Percentiles rank a stretch among this genome's conserved stretches.
These are phyloP conservation scores for Calcarisporium arbuscula DNA, from an alignment of 2,329 filamentous ascomycete species.

Conservation along the genomic window DNA sequence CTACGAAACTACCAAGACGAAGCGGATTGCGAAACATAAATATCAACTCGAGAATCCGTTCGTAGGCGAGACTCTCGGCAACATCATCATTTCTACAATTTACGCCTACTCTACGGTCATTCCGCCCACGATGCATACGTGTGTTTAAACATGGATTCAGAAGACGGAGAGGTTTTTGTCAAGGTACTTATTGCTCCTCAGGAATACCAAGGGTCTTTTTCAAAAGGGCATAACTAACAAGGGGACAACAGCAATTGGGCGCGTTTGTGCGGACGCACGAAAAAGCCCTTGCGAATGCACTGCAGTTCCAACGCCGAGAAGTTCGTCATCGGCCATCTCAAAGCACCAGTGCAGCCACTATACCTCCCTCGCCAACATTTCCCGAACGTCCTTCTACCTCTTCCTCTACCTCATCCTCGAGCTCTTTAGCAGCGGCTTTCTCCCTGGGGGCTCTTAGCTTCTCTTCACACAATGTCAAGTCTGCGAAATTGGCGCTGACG, in stretches of 20 bases:
- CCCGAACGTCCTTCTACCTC: slow-evolving; percentile 59
- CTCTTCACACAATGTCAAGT: slow-evolving; percentile 77
- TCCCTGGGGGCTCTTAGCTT: slow-evolving; percentile 83
- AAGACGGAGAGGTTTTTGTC: slow-evolving; percentile 85
- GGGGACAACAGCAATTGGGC: slow-evolving; percentile 75
- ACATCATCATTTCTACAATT: too few relatives aligned
- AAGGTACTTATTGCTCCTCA: slow-evolving; percentile 51
- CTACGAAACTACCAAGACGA: too few relatives aligned
- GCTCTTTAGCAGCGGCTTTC: slow-evolving; percentile 74
- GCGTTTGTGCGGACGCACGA: slow-evolving; percentile 96
- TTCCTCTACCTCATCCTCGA: slow-evolving; percentile 64
- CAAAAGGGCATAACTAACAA: slow-evolving; percentile 21
- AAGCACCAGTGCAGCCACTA: slow-evolving; percentile 53
- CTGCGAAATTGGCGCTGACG: slow-evolving; percentile 85
- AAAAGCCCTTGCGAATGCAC: slow-evolving; percentile 90
- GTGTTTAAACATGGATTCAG: slow-evolving; percentile 67
- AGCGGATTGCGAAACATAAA: too few relatives aligned
- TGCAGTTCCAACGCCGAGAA: slow-evolving; percentile 72
- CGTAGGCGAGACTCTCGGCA: slow-evolving; percentile 4
- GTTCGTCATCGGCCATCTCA: slow-evolving; percentile 64
- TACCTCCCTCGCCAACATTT: slow-evolving; percentile 50
- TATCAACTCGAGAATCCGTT: too few relatives aligned
- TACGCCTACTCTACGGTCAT: too few relatives aligned
- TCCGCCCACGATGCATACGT: slow-evolving; percentile 22
- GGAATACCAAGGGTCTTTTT: background rate